A percentile compares a stretch with the other conserved stretches of the same genome.
phyloP scores from a whole-genome alignment of 1,284 basidiomycete species.

The Microstroma glucosiphilum region DNA sequence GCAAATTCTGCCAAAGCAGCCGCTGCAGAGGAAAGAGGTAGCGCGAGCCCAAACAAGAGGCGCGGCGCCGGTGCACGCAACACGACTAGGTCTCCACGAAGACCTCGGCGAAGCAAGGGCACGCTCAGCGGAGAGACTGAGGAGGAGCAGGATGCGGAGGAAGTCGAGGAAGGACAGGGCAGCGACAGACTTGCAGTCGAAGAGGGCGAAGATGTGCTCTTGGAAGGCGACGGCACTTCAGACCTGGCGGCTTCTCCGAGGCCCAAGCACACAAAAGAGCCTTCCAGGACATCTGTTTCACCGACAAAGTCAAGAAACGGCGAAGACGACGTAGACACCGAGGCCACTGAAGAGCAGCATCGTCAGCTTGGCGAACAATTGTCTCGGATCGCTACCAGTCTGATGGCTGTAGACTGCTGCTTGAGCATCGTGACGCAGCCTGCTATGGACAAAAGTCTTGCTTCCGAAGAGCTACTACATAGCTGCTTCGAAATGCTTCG shows the following conservation, averaged over 20 bases:
- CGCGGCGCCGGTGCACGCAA: too few species aligned
- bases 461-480: slow-evolving; percentile 80
- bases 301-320: background rate
- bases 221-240: background rate
- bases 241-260: background rate
- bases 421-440: slow-evolving; percentile 71
- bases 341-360: background rate
- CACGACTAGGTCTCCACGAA: too few species aligned
- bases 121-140: slow-evolving; percentile 6
- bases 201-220: background rate
- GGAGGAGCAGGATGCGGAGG: slow-evolving; percentile 16
- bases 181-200: background rate
- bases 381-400: slow-evolving; percentile 60
- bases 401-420: slow-evolving; percentile 73
- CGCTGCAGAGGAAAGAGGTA: background rate
- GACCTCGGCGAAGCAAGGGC: too few species aligned
- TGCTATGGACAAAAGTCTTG: slow-evolving; percentile 69
- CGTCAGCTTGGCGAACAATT: slow-evolving; percentile 62
- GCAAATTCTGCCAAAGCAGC: slow-evolving; percentile 6
- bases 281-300: background rate
- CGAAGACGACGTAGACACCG: background rate
- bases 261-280: background rate
- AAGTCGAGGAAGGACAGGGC: background rate
- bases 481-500: slow-evolving; percentile 70
- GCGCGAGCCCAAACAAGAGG: background rate